Evolutionary conservation across 2,329 filamentous ascomycete species (phyloP), one percentile per base, ranked within the genome.

Genomic region (Diaporthe caulivora): DNA sequence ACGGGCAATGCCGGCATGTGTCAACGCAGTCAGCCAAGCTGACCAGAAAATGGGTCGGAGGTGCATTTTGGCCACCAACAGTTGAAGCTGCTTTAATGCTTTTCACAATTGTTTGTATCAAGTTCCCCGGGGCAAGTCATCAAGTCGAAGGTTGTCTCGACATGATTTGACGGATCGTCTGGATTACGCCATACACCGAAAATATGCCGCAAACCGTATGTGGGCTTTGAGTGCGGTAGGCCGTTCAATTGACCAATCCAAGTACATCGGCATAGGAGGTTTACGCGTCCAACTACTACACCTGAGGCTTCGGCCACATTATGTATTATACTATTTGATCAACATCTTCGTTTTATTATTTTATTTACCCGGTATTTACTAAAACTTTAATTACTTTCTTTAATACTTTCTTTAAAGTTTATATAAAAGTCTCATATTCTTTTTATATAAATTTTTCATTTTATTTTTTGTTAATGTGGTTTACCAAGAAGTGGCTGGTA

Each of bases 171-270:
- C 15, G 34, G 70, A 62, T 15, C 13, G 13, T 64, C 51, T 68
- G 7, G 53, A 72, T 72, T 58, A 44, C 70, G 70, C 62, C 54
- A 72, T 69, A 8, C 29, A 15, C 40, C 24, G 42, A n/a, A 29
- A 21, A 65, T 58, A 72, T 72, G 62, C 70, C 70, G 70, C 60
- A 37, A 68, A 40, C 17, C 4, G 15, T 3, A 6, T 24, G n/a
- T 53, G 47, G 47, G 40, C 24, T 67, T 26, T 26, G 8, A 53
- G 62, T 67, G 62, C 47, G 62, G 62, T 53, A 53, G 9, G n/a
- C n/a, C 31, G 62, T 21, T 40, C 13, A 26, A 26, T 24, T 40
- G 47, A n/a, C 62, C 62, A 53, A 67, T 24, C 29, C 31, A 21
- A 18, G 62, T 37, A 67, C 47, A 53, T 7, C 15, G 34, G 5